phyloP scores from a whole-genome alignment of 768 basidiomycete species.

The Kwoniella sp. region DNA sequence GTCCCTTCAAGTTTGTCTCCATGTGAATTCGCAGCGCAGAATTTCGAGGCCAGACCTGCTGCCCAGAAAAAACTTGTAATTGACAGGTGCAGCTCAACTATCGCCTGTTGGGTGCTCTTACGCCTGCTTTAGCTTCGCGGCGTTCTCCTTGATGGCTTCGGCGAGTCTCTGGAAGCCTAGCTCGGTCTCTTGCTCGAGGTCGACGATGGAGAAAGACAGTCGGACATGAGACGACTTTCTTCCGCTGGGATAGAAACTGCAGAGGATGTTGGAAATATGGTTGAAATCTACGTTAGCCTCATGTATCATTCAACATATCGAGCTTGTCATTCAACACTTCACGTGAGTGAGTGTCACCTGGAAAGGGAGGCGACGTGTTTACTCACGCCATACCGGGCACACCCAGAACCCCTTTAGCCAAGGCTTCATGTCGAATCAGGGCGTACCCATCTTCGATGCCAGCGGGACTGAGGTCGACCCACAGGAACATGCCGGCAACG shows the following conservation, averaged over 20 bases:
- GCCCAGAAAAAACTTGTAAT: no score
- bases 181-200: slow-evolving; percentile 65
- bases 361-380: no score
- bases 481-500: slow-evolving; percentile 73
- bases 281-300: no score
- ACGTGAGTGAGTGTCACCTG: not conserved
- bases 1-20: no score
- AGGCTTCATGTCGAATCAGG: slow-evolving; percentile 73
- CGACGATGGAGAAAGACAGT: slow-evolving; percentile 70
- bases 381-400: slow-evolving; percentile 67
- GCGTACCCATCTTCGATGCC: slow-evolving; percentile 69
- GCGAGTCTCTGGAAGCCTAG: slow-evolving; percentile 70
- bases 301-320: no score
- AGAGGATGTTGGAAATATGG: no score
- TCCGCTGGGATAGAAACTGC: slow-evolving; percentile 74
- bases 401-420: slow-evolving; percentile 81
- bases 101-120: no score
- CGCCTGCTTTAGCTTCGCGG: not conserved
- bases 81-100: no score
- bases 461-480: slow-evolving; percentile 58
- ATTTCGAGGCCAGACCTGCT: no score
- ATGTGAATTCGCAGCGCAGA: no score
- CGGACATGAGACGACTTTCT: slow-evolving; percentile 74
- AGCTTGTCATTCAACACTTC: no score
- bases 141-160: slow-evolving; percentile 57